Evolutionary conservation across 768 basidiomycete genomes (phyloP).

Genomic region (Hemileccinum rubropunctum): DNA sequence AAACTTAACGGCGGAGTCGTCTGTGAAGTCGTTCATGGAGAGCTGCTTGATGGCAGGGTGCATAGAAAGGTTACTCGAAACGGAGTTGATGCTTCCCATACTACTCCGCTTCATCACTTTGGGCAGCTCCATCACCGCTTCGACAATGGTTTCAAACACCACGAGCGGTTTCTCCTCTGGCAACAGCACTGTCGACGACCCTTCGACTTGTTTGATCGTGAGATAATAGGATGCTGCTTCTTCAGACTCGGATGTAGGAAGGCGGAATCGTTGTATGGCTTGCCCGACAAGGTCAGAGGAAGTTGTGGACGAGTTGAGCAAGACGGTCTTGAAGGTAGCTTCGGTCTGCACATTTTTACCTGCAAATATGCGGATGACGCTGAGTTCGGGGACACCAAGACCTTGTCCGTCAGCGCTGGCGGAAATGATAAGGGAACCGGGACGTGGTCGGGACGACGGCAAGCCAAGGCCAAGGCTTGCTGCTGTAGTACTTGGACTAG

Average conservation of each 20-base stretch:
- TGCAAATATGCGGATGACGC: conserved; percentile 94
- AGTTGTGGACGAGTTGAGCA: conserved; percentile 85
- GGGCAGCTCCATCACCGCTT: conserved; percentile 75
- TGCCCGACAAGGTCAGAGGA: conserved; percentile 84
- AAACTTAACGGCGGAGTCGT: conserved; percentile 96
- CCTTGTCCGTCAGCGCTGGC: conserved; percentile 60
- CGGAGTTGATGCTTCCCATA: conserved; percentile 91
- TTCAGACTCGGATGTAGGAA: conserved; percentile 57
- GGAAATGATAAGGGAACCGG: conserved; percentile 74
- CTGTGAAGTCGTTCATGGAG: conserved; percentile 96
- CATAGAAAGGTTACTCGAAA: conserved; percentile 88
- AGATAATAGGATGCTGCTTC: conserved; percentile 73
- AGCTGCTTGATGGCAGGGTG: conserved; percentile 94
- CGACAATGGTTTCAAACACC: conserved; percentile 83
- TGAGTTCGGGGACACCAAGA: conserved; percentile 73
- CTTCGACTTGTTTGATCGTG: conserved; percentile 91
- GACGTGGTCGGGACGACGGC: conserved; percentile 57
- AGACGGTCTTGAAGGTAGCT: conserved; percentile 96
- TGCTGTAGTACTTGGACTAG: conserved; percentile 36
- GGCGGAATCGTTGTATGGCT: conserved; percentile 90
- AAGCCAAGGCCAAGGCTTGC: conserved; percentile 48
- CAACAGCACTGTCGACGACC: conserved; percentile 71
- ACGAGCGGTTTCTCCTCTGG: conserved; percentile 79
- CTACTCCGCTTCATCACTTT: conserved; percentile 95
- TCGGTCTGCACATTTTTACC: conserved; percentile 89